Percentiles rank a stretch among this genome's conserved stretches.
Conservation (phyloP, 139 green algal genomes). For the Asterochloris sp. region DNA sequence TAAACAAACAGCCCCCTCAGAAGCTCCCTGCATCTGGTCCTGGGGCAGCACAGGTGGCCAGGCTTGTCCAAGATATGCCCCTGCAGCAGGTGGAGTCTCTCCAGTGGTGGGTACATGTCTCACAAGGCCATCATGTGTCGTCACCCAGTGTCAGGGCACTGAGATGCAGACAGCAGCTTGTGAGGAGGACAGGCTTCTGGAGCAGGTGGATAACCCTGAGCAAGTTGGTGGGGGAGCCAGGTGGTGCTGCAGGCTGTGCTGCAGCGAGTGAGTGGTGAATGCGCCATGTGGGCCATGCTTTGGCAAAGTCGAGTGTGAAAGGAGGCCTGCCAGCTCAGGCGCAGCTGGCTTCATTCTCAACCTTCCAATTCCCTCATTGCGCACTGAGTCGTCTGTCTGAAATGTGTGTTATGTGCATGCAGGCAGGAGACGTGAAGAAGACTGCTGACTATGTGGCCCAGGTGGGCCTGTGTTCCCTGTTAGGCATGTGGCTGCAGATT, state of each 20-base stretch:
- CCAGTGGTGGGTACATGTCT: not conserved
- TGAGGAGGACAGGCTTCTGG: too few relatives aligned
- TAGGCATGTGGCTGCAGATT: too few relatives aligned
- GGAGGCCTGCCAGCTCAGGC: not conserved
- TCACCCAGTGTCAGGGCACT: not conserved
- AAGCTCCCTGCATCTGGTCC: not conserved
- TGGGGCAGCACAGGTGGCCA: not conserved
- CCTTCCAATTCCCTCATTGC: not conserved
- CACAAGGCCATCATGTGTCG: not conserved
- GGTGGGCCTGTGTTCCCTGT: slow-evolving; percentile 1
- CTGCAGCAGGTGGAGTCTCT: not conserved
- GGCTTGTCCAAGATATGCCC: not conserved
- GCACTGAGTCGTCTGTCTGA: not conserved
- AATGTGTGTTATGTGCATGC: not conserved
- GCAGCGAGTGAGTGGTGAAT: not conserved
- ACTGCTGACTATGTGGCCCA: slow-evolving; percentile 77
- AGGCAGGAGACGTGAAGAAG: slow-evolving; percentile 60
- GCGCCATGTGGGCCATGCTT: not conserved
- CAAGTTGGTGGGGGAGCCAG: too few relatives aligned
- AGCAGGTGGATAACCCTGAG: too few relatives aligned
- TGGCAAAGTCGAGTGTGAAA: not conserved
- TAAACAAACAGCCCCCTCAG: not conserved
- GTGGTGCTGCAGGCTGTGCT: not conserved
- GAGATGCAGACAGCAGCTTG: not conserved
- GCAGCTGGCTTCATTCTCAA: not conserved